Percentiles rank a stretch among this genome's conserved stretches.
These are phyloP conservation scores for Daldinia sp. DNA, from an alignment of 2,329 filamentous ascomycete genomes.

Conservation along the genomic window DNA sequence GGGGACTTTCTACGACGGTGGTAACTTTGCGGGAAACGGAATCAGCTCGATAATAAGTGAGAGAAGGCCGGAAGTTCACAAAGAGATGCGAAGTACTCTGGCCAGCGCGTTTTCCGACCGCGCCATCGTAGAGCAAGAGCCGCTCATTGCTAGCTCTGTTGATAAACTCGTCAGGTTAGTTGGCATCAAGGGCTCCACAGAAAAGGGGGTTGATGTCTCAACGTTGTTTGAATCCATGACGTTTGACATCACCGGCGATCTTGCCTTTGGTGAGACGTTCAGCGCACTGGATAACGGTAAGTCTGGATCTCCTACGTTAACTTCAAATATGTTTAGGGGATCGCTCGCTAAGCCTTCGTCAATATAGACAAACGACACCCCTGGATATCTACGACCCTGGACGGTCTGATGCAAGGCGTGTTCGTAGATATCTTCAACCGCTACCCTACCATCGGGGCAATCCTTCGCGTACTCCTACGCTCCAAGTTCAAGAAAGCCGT, in stretches of 20 bases:
- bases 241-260: constrained; percentile 44
- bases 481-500: constrained; percentile 32
- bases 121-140: constrained; percentile 48
- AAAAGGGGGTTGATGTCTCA: constrained; percentile 30
- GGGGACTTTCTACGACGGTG: constrained; percentile 45
- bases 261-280: constrained; percentile 45
- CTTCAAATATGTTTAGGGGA: not conserved
- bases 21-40: constrained; percentile 40
- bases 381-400: constrained; percentile 43
- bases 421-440: constrained; percentile 44
- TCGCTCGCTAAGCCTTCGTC: not conserved
- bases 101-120: constrained; percentile 46
- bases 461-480: constrained; percentile 28
- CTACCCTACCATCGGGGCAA: constrained; percentile 39
- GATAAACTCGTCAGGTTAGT: constrained; percentile 39
- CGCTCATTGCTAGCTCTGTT: constrained; percentile 39
- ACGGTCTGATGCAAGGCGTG: constrained; percentile 36
- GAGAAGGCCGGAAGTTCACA: constrained; percentile 39
- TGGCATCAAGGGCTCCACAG: constrained; percentile 23
- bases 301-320: not conserved
- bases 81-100: constrained; percentile 43
- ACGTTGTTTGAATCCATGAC: constrained; percentile 36
- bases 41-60: constrained; percentile 45
- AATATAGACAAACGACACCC: constrained; percentile 40
- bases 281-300: constrained; percentile 38